Base-by-base conservation (phyloP, 257 asterid genomes). In the Penstemon newberryi region DNA sequence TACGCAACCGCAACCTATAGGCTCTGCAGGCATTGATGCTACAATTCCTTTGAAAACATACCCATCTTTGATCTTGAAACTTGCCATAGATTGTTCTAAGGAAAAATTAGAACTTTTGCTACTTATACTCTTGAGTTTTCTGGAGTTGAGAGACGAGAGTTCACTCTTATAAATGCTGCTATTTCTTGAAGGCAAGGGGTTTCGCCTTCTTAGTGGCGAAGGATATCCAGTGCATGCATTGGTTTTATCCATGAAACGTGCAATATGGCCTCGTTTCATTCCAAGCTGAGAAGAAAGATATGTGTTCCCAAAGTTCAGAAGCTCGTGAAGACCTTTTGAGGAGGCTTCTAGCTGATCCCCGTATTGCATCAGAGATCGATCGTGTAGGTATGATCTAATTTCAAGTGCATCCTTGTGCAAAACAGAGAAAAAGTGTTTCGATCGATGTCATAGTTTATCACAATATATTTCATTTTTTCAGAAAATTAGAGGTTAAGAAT, bases 361-460 rank as follows among this genome's bases (percentile, higher is more conserved):
- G 12, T 90, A 86, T 66, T 78, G 83, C 90, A 88, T 86, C 81
- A 86, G 77, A 3, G 81, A 75, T 9, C 85, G 88, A 78, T 83
- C 90, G 66, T 90, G 97, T 77, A 90, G 88, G 85, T 88, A 88
- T 37, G 96, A 75, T 75, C 95, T 85, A 49, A 88, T 86, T 73
- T 88, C 89, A 56, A 86, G 77, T 47, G 96, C 89, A 72, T 84
- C 94, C 97, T 90, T 71, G 73, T 64, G 41, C 66, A 71, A 15
- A 54, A 38, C 39, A 64, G 33, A 60, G 6, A 45, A 51, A 65
- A 47, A 49, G 0, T 19, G 41, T 71, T 65, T 19, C 65, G 74
- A 62, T 19, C 65, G 74, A 62, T 47, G 10, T 52, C 45, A 65
- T 42, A 7, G 52, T n/a, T 42, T 8, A 18, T 43, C 10, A 47